Conservation (phyloP, 2,329 filamentous ascomycete genomes). For the Cadophora luteo-olivacea region DNA sequence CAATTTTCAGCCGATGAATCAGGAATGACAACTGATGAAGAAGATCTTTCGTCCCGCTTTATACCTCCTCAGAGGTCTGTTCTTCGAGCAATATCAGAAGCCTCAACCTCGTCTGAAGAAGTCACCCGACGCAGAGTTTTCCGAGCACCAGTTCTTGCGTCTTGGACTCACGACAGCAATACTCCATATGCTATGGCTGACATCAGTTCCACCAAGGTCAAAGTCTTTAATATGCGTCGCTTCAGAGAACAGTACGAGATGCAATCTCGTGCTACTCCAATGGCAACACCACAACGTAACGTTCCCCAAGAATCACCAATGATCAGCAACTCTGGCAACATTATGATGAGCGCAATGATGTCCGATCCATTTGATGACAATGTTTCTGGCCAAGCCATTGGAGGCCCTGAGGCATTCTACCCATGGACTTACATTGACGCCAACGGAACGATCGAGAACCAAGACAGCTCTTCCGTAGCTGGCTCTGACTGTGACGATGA, state of each 20-base stretch:
- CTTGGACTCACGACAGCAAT: conserved; percentile 43
- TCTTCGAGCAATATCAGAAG: conserved; percentile 20
- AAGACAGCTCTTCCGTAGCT: conserved; percentile 58
- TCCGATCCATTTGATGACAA: conserved; percentile 32
- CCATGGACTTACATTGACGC: conserved; percentile 63
- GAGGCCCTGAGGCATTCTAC: conserved; percentile 78
- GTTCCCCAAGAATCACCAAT: conserved; percentile 53
- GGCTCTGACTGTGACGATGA: conserved; percentile 64
- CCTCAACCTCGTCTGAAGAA: conserved; percentile 23
- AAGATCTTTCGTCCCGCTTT: conserved; percentile 48
- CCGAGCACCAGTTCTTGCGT: conserved; percentile 43
- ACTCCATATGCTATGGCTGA: conserved; percentile 51
- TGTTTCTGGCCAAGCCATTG: conserved; percentile 64
- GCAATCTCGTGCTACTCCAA: conserved; percentile 32
- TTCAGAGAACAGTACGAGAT: conserved; percentile 19
- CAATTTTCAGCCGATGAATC: conserved; percentile 59
- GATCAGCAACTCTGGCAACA: conserved; percentile 71
- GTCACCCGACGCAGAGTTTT: conserved; percentile 15
- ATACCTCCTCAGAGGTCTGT: conserved; percentile 44
- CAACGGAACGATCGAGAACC: conserved; percentile 59
- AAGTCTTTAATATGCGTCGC: conserved; percentile 18
- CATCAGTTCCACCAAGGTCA: conserved; percentile 30
- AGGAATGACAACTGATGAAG: conserved; percentile 62
- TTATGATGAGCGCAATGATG: conserved; percentile 74
- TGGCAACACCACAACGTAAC: conserved; percentile 11